Evolutionary conservation across 176 grass and related monocot genomes (phyloP).

Genomic region (Aegilops speltoides): DNA sequence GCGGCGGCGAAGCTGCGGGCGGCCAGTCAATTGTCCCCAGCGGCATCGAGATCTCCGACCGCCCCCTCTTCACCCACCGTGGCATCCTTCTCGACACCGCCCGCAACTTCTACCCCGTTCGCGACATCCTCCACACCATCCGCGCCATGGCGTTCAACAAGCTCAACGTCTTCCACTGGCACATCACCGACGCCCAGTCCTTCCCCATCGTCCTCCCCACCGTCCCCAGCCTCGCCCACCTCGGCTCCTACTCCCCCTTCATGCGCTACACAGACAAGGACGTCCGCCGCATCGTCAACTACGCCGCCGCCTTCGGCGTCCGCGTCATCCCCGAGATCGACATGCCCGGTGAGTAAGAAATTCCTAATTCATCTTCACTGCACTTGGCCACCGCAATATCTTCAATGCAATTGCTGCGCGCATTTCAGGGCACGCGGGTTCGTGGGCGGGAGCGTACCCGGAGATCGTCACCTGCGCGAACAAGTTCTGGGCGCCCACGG

Average conservation of each 20-base stretch:
- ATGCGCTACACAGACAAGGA: slow-evolving; percentile 72
- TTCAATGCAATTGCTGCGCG: not conserved
- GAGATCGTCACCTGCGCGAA: slow-evolving; percentile 89
- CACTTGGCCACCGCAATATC: not conserved
- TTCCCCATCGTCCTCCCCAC: slow-evolving; percentile 83
- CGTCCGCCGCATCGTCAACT: slow-evolving; percentile 66
- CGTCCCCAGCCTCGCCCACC: slow-evolving; percentile 61
- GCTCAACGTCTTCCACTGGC: slow-evolving; percentile 95
- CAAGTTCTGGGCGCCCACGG: slow-evolving; percentile 77
- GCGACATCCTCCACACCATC: slow-evolving; percentile 69
- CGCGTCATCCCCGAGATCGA: slow-evolving; percentile 94
- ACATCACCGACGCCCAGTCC: slow-evolving; percentile 88
- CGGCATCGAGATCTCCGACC: slow-evolving; percentile 67
- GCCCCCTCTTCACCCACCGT: slow-evolving; percentile 66
- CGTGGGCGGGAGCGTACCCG: slow-evolving; percentile 83
- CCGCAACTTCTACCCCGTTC: slow-evolving; percentile 71
- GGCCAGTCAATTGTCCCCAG: slow-evolving; percentile 38
- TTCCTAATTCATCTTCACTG: not conserved
- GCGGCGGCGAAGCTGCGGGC: slow-evolving; percentile 3
- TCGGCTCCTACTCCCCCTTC: slow-evolving; percentile 58
- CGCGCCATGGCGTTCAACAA: slow-evolving; percentile 90
- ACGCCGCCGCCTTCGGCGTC: slow-evolving; percentile 58
- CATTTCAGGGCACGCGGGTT: slow-evolving; percentile 68
- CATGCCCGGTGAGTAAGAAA: slow-evolving; percentile 61
- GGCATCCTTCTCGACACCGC: slow-evolving; percentile 83